These are phyloP conservation scores for Capniomyces stellatus DNA, from an alignment of 371 early-diverging fungal species.

Conservation along the genomic window DNA sequence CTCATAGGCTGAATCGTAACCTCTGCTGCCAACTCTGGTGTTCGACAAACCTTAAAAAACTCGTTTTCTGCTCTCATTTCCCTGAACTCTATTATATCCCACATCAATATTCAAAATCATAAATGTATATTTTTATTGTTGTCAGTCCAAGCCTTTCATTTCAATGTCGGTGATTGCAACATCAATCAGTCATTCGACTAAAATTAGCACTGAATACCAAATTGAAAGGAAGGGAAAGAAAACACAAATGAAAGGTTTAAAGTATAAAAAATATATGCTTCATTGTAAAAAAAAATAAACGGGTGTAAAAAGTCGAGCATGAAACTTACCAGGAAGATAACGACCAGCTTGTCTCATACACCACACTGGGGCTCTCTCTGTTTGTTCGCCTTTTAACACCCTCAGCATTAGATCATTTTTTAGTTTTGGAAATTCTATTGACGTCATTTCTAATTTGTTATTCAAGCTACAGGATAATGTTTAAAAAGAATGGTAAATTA, in stretches of 20 bases:
- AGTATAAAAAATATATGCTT: too few species aligned
- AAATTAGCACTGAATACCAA: too few species aligned
- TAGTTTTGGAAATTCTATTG: constrained; percentile 52
- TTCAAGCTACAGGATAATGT: too few species aligned
- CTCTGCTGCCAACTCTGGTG: constrained; percentile 80
- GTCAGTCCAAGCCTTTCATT: too few species aligned
- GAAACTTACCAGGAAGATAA: constrained; percentile 70
- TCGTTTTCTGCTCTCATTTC: constrained; percentile 64
- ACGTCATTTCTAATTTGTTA: neutral
- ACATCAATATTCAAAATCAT: too few species aligned
- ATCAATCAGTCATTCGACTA: too few species aligned
- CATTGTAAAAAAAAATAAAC: too few species aligned
- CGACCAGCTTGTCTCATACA: constrained; percentile 97
- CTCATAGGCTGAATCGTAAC: constrained; percentile 93
- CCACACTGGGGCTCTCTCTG: constrained; percentile 90
- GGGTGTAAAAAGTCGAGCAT: too few species aligned
- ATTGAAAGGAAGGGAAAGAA: neutral
- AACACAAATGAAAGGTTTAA: neutral
- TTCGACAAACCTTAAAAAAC: constrained; percentile 87
- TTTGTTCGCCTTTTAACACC: constrained; percentile 66
- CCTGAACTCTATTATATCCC: constrained; percentile 88
- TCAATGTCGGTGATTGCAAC: too few species aligned
- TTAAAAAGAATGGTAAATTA: too few species aligned
- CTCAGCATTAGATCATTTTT: constrained; percentile 82
- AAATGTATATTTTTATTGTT: too few species aligned